Percentiles rank a stretch among this genome's conserved stretches.
Evolutionary conservation across 2,329 filamentous ascomycete species (phyloP).

Genomic region (Ophiostoma ips): DNA sequence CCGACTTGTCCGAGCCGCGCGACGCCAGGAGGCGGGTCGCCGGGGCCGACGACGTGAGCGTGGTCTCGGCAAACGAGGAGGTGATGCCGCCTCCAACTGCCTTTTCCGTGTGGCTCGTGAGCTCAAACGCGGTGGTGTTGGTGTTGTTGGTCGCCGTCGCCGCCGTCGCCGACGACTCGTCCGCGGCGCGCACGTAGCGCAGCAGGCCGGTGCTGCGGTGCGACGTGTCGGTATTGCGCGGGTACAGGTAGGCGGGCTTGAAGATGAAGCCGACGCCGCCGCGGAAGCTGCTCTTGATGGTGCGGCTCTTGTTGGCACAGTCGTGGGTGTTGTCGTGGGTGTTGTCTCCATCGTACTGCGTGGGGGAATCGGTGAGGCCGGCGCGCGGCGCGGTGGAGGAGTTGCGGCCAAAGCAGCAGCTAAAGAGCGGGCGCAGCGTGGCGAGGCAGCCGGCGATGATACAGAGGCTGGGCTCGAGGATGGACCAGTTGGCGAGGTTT

Average conservation of each 20-base stretch:
- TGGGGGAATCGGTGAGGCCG: too few relatives aligned
- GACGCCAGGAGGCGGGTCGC: too few relatives aligned
- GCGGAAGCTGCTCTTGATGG: conserved; percentile 1
- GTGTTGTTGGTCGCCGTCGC: too few relatives aligned
- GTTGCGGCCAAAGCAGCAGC: conserved; percentile 3
- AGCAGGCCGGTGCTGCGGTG: background rate
- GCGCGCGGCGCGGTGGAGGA: background rate
- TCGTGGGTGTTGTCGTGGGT: background rate
- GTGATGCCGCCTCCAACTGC: too few relatives aligned
- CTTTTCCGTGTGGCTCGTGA: too few relatives aligned
- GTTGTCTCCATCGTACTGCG: too few relatives aligned
- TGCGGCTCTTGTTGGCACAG: conserved; percentile 1
- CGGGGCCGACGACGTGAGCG: too few relatives aligned
- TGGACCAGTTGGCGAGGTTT: conserved; percentile 25
- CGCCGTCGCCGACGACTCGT: background rate
- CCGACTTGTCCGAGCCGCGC: background rate
- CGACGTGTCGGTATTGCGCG: background rate
- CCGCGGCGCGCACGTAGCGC: background rate
- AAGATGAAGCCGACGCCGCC: background rate
- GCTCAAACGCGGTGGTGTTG: too few relatives aligned
- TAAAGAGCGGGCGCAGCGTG: conserved; percentile 18
- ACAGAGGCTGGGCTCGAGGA: conserved; percentile 24
- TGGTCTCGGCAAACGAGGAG: too few relatives aligned
- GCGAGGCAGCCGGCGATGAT: conserved; percentile 23
- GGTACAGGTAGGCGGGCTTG: background rate